Base-by-base conservation (phyloP, 768 basidiomycete genomes). In the Pleurotus djamor region DNA sequence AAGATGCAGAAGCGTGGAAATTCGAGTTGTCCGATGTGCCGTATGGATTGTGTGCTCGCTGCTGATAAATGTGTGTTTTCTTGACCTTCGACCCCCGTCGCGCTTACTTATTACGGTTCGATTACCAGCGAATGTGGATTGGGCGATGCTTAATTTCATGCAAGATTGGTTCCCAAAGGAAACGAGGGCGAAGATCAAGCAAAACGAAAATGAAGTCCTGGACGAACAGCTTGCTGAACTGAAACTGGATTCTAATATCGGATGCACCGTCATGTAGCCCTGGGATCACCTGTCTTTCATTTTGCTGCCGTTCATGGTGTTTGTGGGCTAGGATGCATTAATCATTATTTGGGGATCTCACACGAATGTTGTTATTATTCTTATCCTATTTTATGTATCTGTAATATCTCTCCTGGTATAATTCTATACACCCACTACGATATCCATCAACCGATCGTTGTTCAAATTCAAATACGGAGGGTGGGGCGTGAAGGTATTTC, bases 101-200 rank as follows among this genome's bases (percentile, higher is more conserved):
- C 8, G 48, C 54, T 21, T 52, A 32, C 35, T 1, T 28, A 60
- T 44, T 21, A 64, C 10, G 36, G 21, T 43, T 5, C 57, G 10
- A 16, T 44, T 1, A 35, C 16, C 60, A 92, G 91, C 80, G 3
- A 94, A 93, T 66, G 82, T 94, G 13, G 91, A 94, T 66, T 85
- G 84, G 81, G 90, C 85, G 1, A 68, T 93, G 48, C 75, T 89
- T 48, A 90, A 92, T 63, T 94, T 94, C 65, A 92, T 97, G 88
- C 81, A 88, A 59, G 87, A 91, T 65, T 97, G 94, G 93, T 98
- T 98, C 71, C 94, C 96, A 0, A 68, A 83, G 12, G 96, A 97
- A 69, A 79, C 92, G 13, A 83, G 78, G 59, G 80, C 79, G 65
- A 97, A 97, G 69, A 74, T 85, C 48, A 83, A 80, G 64, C 79